A percentile compares a stretch with the other conserved stretches of the same genome.
Conservation (phyloP, 768 basidiomycete species). For the Xerocomellus dryophilus region DNA sequence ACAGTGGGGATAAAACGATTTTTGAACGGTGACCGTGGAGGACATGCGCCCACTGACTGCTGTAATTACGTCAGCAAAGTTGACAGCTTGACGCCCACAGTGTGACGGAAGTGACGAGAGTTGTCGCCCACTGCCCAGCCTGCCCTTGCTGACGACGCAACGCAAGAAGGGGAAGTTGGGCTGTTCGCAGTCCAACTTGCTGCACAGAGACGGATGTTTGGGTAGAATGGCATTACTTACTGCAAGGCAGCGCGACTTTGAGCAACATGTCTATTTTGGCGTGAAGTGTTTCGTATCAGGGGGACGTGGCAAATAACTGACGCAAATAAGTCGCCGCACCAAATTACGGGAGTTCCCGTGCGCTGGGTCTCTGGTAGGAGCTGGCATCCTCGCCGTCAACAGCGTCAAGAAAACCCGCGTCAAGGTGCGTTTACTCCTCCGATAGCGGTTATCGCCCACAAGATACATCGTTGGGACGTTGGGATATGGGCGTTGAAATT, state of each 20-base stretch:
- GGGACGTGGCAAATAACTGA: background rate
- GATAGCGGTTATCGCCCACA: background rate
- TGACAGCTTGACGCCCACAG: background rate
- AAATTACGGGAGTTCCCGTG: slow-evolving; percentile 30
- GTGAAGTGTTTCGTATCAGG: background rate
- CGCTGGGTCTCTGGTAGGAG: background rate
- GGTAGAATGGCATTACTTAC: too few relatives aligned
- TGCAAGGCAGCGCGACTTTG: background rate
- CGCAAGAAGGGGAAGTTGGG: background rate
- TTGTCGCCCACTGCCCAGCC: too few relatives aligned
- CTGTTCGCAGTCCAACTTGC: background rate
- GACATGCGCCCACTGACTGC: too few relatives aligned
- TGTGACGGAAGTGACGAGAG: too few relatives aligned
- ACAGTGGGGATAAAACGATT: slow-evolving; percentile 5
- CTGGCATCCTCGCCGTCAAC: slow-evolving; percentile 19
- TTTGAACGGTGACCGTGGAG: background rate
- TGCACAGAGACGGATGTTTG: background rate
- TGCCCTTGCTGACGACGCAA: background rate
- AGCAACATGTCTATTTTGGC: too few relatives aligned
- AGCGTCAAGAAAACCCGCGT: slow-evolving; percentile 32
- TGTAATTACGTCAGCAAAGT: background rate
- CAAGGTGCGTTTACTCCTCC: slow-evolving; percentile 29
- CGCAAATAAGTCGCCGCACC: slow-evolving; percentile 30
- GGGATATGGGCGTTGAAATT: background rate
- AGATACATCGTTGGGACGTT: background rate